A percentile compares a stretch with the other conserved stretches of the same genome.
Evolutionary conservation across 2,329 filamentous ascomycete species (phyloP).

Genomic region (Taxawa tesnikishii): DNA sequence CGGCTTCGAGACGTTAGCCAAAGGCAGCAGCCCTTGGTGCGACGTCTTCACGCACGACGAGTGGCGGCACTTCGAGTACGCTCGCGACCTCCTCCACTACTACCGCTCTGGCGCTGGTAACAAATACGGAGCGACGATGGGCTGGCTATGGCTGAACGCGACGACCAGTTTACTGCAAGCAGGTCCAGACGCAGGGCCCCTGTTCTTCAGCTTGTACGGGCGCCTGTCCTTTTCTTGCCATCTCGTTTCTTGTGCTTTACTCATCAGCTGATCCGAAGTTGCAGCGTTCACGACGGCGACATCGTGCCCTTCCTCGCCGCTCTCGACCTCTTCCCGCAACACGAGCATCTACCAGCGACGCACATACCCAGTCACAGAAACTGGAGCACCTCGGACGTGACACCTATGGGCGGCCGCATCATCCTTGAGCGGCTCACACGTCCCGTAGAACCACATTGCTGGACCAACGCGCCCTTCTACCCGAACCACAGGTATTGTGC

Average conservation of each 20-base stretch:
- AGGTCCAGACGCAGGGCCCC: conserved; percentile 29
- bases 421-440: conserved; percentile 43
- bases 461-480: conserved; percentile 15
- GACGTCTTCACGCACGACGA: conserved; percentile 41
- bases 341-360: conserved; percentile 32
- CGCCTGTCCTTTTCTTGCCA: neutral
- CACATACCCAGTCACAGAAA: conserved; percentile 30
- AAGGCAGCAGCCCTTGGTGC: conserved; percentile 44
- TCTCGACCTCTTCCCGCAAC: conserved; percentile 35
- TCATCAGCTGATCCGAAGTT: too few relatives aligned
- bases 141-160: conserved; percentile 47
- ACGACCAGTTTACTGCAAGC: conserved; percentile 34
- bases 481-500: conserved; percentile 18
- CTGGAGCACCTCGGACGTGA: conserved; percentile 44
- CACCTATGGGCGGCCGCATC: conserved; percentile 45
- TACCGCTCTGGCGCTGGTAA: conserved; percentile 48
- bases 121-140: conserved; percentile 40
- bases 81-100: conserved; percentile 45
- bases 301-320: conserved; percentile 43
- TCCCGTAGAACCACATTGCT: conserved; percentile 11
- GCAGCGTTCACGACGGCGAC: conserved; percentile 44
- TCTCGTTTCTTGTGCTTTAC: too few relatives aligned
- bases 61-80: conserved; percentile 46
- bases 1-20: conserved; percentile 44
- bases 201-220: conserved; percentile 46